phyloP scores from a whole-genome alignment of 106 monocot genomes.

The Ottelia alismoides region DNA sequence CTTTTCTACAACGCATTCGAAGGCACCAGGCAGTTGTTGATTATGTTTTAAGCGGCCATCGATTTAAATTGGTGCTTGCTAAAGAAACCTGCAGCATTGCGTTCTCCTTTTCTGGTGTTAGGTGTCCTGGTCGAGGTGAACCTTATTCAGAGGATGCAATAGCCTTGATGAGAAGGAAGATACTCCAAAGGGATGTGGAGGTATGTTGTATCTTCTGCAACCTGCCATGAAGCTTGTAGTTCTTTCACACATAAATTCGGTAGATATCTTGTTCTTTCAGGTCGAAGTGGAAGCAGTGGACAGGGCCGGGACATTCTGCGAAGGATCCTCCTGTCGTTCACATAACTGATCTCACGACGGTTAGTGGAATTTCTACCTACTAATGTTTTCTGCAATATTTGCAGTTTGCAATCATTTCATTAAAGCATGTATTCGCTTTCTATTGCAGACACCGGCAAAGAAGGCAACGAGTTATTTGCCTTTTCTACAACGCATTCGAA shows the following conservation, averaged over 20 bases:
- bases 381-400: background rate
- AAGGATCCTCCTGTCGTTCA: constrained; percentile 80
- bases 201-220: too few relatives aligned
- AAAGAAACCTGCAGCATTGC: constrained; percentile 95
- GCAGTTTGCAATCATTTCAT: background rate
- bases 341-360: constrained; percentile 75
- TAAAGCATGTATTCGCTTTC: background rate
- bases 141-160: constrained; percentile 89
- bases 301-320: constrained; percentile 74
- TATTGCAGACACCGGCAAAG: constrained; percentile 56
- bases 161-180: constrained; percentile 86
- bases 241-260: background rate
- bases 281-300: constrained; percentile 89
- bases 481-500: constrained; percentile 68
- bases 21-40: constrained; percentile 79
- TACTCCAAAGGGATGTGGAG: constrained; percentile 92
- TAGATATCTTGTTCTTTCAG: constrained; percentile 19
- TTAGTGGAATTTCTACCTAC: constrained; percentile 21
- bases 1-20: constrained; percentile 69
- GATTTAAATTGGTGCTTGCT: constrained; percentile 80
- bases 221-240: too few relatives aligned
- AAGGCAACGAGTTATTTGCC: constrained; percentile 85
- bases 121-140: constrained; percentile 78
- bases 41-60: constrained; percentile 88
- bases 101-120: constrained; percentile 85